Evolutionary conservation across 768 basidiomycete species (phyloP).

Genomic region (Agaricus subrufescens): DNA sequence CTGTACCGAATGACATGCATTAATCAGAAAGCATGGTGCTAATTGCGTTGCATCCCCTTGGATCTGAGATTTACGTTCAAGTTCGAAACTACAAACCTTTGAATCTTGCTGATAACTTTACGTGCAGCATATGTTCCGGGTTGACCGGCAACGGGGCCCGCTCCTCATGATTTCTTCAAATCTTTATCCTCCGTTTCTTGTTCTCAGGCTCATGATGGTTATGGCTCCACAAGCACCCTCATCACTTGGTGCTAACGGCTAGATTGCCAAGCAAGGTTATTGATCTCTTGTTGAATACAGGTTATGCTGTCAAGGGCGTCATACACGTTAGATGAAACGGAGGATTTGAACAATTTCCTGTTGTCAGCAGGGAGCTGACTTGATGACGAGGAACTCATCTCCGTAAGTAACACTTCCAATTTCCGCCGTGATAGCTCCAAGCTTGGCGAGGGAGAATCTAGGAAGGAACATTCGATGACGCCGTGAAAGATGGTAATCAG

Average conservation of each 20-base stretch:
- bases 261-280: conserved; percentile 10
- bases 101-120: too few species aligned
- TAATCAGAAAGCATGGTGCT: too few species aligned
- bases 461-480: conserved; percentile 8
- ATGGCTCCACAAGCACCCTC: neutral
- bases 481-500: conserved; percentile 9
- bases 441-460: neutral
- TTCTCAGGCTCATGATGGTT: too few species aligned
- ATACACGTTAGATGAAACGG: conserved; percentile 8
- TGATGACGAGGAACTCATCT: neutral
- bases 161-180: too few species aligned
- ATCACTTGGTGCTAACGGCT: conserved; percentile 11
- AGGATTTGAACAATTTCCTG: conserved; percentile 1
- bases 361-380: conserved; percentile 1
- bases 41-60: too few species aligned
- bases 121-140: too few species aligned
- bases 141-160: too few species aligned
- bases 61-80: too few species aligned
- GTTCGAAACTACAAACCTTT: too few species aligned
- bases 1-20: too few species aligned
- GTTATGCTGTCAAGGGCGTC: conserved; percentile 9
- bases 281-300: conserved; percentile 9
- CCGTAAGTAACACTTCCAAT: neutral
- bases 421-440: too few species aligned
- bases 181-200: too few species aligned